These are phyloP conservation scores for Edaphochlamys debaryana DNA, from an alignment of 139 green algal species.

Conservation along the genomic window DNA sequence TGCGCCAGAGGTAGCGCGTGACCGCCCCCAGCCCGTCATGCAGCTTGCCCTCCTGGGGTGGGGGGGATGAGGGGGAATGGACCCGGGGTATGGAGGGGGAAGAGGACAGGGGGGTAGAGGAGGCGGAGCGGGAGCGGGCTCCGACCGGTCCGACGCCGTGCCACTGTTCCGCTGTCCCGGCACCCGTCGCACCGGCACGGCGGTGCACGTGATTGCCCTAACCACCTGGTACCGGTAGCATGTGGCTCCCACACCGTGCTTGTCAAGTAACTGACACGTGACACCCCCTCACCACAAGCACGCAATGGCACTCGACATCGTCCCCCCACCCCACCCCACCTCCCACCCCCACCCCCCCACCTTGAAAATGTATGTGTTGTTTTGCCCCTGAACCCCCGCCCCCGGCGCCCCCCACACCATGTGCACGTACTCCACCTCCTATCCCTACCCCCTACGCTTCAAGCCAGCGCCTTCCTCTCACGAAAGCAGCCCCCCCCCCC, in stretches of 20 bases:
- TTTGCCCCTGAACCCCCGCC: not conserved
- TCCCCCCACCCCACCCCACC: too few relatives aligned
- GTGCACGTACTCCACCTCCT: too few relatives aligned
- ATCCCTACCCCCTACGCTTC: not conserved
- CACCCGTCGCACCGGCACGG: too few relatives aligned
- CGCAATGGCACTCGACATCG: too few relatives aligned
- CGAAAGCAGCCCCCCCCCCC: not conserved
- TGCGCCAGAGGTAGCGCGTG: conserved; percentile 27
- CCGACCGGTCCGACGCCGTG: not conserved
- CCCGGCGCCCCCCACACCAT: not conserved
- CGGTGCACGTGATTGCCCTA: not conserved
- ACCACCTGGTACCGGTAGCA: too few relatives aligned
- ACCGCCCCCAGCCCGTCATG: conserved; percentile 17
- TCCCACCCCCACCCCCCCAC: not conserved
- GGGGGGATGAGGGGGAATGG: not conserved
- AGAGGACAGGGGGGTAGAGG: not conserved
- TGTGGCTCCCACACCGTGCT: too few relatives aligned
- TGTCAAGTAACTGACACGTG: too few relatives aligned
- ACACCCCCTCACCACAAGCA: too few relatives aligned
- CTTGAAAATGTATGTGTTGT: not conserved
- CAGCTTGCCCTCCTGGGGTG: not conserved
- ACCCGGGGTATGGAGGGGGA: not conserved
- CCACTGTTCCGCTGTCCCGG: not conserved
- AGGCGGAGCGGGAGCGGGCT: not conserved
- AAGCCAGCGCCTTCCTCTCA: not conserved